Base-by-base conservation (phyloP, 2,329 filamentous ascomycete genomes). In the Trichoderma koningiopsis region DNA sequence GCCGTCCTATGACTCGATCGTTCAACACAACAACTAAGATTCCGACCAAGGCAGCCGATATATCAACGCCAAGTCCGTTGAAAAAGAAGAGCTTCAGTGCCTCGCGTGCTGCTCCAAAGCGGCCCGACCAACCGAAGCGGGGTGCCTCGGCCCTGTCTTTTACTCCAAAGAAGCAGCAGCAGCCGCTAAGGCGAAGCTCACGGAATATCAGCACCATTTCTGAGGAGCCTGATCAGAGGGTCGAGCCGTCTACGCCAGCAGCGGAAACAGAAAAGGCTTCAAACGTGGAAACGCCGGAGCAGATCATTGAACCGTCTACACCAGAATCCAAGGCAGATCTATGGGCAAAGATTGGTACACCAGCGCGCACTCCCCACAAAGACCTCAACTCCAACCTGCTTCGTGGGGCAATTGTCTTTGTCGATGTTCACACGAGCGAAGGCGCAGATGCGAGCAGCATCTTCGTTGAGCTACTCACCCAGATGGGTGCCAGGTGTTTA, bases 391-490 rank as follows among this genome's bases (percentile, higher is more conserved):
- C 83, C 4, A 76, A 77, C 0, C 77, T 92, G 4, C 83, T 95
- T 3, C 85, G 86, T 24, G 93, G 93, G 1, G 91, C 89, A 19
- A 87, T 93, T 3, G 91, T 96, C 5, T 93, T 90, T 76, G 92
- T 96, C 2, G 93, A 97, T 77, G 92, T 96, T 2, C 88, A 93
- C 76, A 94, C 92, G 0, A 91, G 88, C 10, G 92, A 96, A 75
- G 93, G 93, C 6, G 90, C 89, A 29, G 92, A 96, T 79, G 92
- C 92, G 8, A 93, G 91, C 75, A 86, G 86, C n/a, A 88, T 96
- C 68, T 97, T 96, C 77, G 86, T 92, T 19, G 91, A 94, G 73
- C 84, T 96, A 7, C 85, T 97, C 27, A 87, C 85, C 10, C 88
- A 93, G 75, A 94, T 97, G 88, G 94, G 94, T 13, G 94, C 94